Evolutionary conservation across 306 rosid genomes (phyloP).

Genomic region (Styphnolobium japonicum): DNA sequence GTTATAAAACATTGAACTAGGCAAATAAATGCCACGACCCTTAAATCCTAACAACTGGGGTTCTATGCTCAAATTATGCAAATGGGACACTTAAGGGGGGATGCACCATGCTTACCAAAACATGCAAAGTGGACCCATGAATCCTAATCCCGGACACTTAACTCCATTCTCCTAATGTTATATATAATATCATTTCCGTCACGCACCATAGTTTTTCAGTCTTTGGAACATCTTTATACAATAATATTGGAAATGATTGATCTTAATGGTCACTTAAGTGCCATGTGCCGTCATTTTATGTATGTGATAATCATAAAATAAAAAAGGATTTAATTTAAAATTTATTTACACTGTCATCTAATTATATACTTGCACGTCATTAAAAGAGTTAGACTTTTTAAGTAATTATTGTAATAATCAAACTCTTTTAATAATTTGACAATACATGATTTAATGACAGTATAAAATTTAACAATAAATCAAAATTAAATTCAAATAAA

Average conservation of each 20-base stretch:
- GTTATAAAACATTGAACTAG: slow-evolving; percentile 32
- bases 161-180: background rate
- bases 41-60: slow-evolving; percentile 38
- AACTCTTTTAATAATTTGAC: too few relatives aligned
- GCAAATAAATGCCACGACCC: slow-evolving; percentile 41
- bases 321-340: too few relatives aligned
- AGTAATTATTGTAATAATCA: too few relatives aligned
- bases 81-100: slow-evolving; percentile 39
- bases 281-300: background rate
- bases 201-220: background rate
- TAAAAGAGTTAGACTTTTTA: too few relatives aligned
- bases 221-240: background rate
- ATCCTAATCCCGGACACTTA: background rate
- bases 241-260: slow-evolving; percentile 7
- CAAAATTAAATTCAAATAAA: too few relatives aligned
- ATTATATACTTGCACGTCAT: too few relatives aligned
- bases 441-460: too few relatives aligned
- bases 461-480: too few relatives aligned
- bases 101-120: slow-evolving; percentile 44
- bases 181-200: background rate
- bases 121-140: slow-evolving; percentile 47
- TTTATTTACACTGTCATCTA: too few relatives aligned
- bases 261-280: slow-evolving; percentile 6
- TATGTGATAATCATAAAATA: background rate
- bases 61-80: background rate